A percentile compares a stretch with the other conserved stretches of the same genome.
These are phyloP conservation scores for Paramecium bursaria DNA, from an alignment of 73 alveolate genomes.

Conservation along the genomic window DNA sequence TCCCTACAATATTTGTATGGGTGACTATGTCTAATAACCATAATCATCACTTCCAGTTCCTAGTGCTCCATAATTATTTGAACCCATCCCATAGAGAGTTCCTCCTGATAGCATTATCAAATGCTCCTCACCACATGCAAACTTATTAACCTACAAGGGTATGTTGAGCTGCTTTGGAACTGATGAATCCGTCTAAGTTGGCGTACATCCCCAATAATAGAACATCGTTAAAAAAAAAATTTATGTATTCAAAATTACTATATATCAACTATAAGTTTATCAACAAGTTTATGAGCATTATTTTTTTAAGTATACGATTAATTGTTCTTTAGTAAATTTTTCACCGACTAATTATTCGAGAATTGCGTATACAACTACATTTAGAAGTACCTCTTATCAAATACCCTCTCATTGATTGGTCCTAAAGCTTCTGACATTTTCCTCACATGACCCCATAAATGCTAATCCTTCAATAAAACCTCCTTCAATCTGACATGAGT, in stretches of 20 bases:
- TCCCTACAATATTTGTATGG: background rate
- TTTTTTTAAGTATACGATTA: background rate
- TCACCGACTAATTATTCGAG: background rate
- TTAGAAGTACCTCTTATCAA: slow-evolving; percentile 15
- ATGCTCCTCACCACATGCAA: slow-evolving; percentile 58
- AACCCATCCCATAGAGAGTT: slow-evolving; percentile 28
- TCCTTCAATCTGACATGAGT: slow-evolving; percentile 3
- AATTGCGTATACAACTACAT: slow-evolving; percentile 40
- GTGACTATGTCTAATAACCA: background rate
- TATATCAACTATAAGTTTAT: slow-evolving; percentile 52
- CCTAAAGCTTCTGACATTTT: slow-evolving; percentile 33
- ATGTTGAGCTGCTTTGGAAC: slow-evolving; percentile 30
- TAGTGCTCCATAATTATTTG: slow-evolving; percentile 50
- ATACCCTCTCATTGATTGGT: slow-evolving; percentile 17
- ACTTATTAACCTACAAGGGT: slow-evolving; percentile 4
- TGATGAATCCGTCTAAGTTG: slow-evolving; percentile 9
- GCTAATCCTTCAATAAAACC: slow-evolving; percentile 16
- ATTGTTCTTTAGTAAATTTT: slow-evolving; percentile 6
- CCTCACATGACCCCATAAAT: slow-evolving; percentile 46
- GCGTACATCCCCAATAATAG: slow-evolving; percentile 54
- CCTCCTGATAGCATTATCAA: slow-evolving; percentile 16
- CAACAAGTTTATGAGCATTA: background rate
- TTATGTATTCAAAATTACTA: slow-evolving; percentile 58
- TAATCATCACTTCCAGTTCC: slow-evolving; percentile 59
- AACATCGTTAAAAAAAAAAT: too few relatives aligned